Evolutionary conservation across 75 land plant species (phyloP), one percentile per base, ranked within the genome.

Genomic region (Pinus tabuliformis): DNA sequence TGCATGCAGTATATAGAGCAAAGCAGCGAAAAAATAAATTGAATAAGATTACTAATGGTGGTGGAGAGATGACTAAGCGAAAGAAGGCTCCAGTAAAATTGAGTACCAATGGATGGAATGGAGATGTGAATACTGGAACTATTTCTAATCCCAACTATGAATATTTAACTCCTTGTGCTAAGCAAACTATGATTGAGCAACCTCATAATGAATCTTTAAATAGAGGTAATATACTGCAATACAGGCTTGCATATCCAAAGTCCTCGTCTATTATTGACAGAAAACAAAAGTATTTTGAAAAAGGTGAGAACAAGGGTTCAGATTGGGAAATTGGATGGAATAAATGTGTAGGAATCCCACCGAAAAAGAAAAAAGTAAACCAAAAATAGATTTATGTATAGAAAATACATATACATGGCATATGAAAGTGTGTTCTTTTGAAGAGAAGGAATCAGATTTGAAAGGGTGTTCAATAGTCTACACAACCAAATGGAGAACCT

Each of bases 91-190:
- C 52, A 9, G 45, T n/a, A 20, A 68, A 68, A 21, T 39, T 45
- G n/a, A 39, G 39, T 12, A 68, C 45, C 42, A 52, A 68, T 7
- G 52, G 49, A 52, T 68, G 45, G 39, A 68, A 68, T 20, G 52
- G 52, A 39, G 71, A 68, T 6, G 49, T 42, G 71, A 42, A 42
- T 42, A 6, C 71, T 0, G 52, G 71, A 15, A 68, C 45, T 39
- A 22, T 68, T 37, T 68, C 71, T 39, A 68, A 68, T 68, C 71
- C 71, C 45, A 68, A n/a, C 49, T 68, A 18, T 68, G 71, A 68
- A 68, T 49, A 68, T 68, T 68, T 16, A 68, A 45, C n/a, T 39
- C 71, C 17, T 37, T 12, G 22, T 20, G 52, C 39, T 21, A 68
- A 68, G 20, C 21, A 66, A 66, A 66, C 16, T 66, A 18, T 66